These are phyloP conservation scores for Trametes polyzona DNA, from an alignment of 1,284 basidiomycete species.

Conservation along the genomic window DNA sequence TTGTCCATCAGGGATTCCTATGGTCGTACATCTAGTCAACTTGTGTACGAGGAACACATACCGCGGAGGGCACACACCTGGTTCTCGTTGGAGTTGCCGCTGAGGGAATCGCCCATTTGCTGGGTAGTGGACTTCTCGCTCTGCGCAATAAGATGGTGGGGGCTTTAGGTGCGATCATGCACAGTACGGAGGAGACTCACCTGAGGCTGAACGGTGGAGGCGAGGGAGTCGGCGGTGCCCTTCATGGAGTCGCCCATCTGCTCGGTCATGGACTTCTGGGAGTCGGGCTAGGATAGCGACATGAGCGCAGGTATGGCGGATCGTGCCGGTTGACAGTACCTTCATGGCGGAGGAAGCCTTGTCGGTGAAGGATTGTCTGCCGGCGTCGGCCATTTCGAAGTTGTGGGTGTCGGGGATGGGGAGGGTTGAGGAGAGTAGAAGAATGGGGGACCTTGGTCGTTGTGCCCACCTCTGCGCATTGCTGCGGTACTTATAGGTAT, in stretches of 20 bases:
- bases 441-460: neutral
- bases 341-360: constrained; percentile 42
- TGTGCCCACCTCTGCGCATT: neutral
- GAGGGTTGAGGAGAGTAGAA: neutral
- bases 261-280: constrained; percentile 42
- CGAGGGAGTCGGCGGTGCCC: constrained; percentile 38
- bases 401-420: constrained; percentile 6
- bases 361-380: constrained; percentile 47
- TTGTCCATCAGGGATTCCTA: constrained; percentile 35
- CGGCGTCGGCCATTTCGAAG: constrained; percentile 45
- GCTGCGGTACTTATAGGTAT: neutral
- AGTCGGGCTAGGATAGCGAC: constrained; percentile 31
- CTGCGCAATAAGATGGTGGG: constrained; percentile 14
- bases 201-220: constrained; percentile 42
- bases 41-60: too few relatives aligned
- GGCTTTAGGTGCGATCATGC: neutral
- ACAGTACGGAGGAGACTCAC: constrained; percentile 16
- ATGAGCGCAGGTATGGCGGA: neutral
- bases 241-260: constrained; percentile 41
- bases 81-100: constrained; percentile 44
- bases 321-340: constrained; percentile 27
- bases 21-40: too few relatives aligned
- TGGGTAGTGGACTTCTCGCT: constrained; percentile 56
- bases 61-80: constrained; percentile 29
- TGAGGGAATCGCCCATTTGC: constrained; percentile 56